Evolutionary conservation across 1,139 yeast species (phyloP), one percentile per base, ranked within the genome.

Genomic region (Geotrichum klebahnii): DNA sequence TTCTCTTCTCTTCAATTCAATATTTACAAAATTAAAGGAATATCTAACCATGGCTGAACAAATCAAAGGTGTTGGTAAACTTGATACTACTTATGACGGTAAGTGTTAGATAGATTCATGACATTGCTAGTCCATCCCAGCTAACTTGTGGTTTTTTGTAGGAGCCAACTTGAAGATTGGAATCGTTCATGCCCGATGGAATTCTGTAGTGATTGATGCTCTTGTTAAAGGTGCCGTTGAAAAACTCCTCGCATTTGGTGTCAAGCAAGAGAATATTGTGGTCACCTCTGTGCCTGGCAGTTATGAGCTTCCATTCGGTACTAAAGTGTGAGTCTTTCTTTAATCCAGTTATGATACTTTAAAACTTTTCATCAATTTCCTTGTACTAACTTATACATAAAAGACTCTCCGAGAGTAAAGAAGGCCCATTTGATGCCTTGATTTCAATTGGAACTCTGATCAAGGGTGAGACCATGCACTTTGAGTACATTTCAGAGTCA

Each of bases 401-500:
- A n/a, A 40, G 44, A 75, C 58, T 75, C 76, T 55, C 68, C 71
- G 50, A 66, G 28, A 42, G 65, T 48, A 61, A 67, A 52, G 77
- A 76, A 44, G 67, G 71, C 53, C 79, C 81, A 26, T 73, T 84
- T 56, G 97, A 92, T 65, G 96, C 94, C 3, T 79, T 90, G 45
- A 87, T 92, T 57, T 92, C 97, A 49, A 89, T 92, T 60, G 98
- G 98, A 52, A 92, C 86, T 35, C 76, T 92, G 63, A 90, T 92
- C 71, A 92, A 92, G 73, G 98, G 98, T 51, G 82, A 90, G 41
- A 92, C 97, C 44, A 89, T 89, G 96, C 98, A 92, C 72, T 92
- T 92, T 65, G 98, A 92, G 71, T 92, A 90, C 72, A 92, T 92
- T 61, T 85, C 96, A 66, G 97, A 92, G 56, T 74, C 96, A 1